Evolutionary conservation across 2,329 filamentous ascomycete genomes (phyloP), one percentile per base, ranked within the genome.

Genomic region (Daldinia eschscholtzii): DNA sequence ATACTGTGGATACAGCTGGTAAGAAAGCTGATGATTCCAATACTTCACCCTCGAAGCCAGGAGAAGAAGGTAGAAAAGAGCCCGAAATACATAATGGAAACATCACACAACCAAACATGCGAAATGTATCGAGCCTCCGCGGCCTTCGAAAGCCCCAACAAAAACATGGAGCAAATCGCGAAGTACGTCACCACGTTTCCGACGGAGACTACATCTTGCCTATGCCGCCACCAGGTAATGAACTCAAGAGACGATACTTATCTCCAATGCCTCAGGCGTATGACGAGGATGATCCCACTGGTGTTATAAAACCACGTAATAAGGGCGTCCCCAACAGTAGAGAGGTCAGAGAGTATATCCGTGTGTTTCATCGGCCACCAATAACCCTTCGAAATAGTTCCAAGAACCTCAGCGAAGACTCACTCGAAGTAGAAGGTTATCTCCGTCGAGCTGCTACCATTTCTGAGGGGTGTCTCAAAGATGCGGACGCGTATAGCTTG

Each of bases 321-420:
- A 69, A 63, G 35, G 65, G 65, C 6, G 71, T 75, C 4, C 76
- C 73, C 13, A 76, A 76, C 26, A 74, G 71, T 50, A 73, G 72
- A 57, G 74, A 77, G 67, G 74, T 77, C 13, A 72, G 73, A 53
- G 72, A 78, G 39, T 76, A 76, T 55, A 78, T 78, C 50, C 72
- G 73, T 9, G 65, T 72, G 42, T 78, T 77, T 46, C 75, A 77
- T 37, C 66, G 72, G 23, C 76, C 74, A 20, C 76, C 75, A 6
- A 75, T 78, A 35, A 63, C 68, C 39, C 62, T 65, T 15, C 75
- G 76, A 13, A 41, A 61, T 13, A 76, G 74, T 56, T 78, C 77
- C 6, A 76, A 62, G 57, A 63, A 62, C 46, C 50, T 73, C 33
- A 48, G 46, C 20, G 68, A 72, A 28, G 52, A 9, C 10, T 30